These are phyloP conservation scores for Podila minutissima DNA, from an alignment of 192 early-diverging fungal species.

Conservation along the genomic window DNA sequence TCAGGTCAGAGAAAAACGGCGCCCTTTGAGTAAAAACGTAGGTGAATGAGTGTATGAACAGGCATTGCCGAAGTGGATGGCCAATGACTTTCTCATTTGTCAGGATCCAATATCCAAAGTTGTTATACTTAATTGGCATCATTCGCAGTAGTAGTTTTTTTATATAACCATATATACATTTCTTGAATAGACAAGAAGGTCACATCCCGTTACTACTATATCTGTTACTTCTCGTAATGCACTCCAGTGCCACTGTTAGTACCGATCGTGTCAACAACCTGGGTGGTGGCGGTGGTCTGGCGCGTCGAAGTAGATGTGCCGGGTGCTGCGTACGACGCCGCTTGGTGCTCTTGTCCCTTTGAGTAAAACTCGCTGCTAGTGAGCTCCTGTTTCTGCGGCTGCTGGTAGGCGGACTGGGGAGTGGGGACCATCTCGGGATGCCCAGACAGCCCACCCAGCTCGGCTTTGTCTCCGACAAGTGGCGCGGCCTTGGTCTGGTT, in stretches of 20 bases:
- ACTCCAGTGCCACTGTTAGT: background rate
- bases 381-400: background rate
- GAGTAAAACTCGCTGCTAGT: background rate
- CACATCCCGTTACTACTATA: background rate
- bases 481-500: constrained; percentile 6
- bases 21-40: too few species aligned
- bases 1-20: too few species aligned
- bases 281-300: background rate
- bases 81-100: too few species aligned
- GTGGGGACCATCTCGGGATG: background rate
- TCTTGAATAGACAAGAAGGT: background rate
- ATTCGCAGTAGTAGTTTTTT: too few species aligned
- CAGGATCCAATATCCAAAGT: too few species aligned
- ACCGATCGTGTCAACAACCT: background rate
- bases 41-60: too few species aligned
- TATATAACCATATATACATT: background rate
- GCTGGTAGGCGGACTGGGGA: background rate
- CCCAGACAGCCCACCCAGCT: background rate
- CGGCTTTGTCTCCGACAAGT: background rate
- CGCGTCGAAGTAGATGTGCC: background rate
- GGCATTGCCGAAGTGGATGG: too few species aligned
- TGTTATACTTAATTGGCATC: too few species aligned
- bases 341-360: background rate
- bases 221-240: background rate
- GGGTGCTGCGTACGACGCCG: background rate